These are phyloP conservation scores for Penicillium ochrochloron DNA, from an alignment of 495 filamentous ascomycete genomes.

Conservation along the genomic window DNA sequence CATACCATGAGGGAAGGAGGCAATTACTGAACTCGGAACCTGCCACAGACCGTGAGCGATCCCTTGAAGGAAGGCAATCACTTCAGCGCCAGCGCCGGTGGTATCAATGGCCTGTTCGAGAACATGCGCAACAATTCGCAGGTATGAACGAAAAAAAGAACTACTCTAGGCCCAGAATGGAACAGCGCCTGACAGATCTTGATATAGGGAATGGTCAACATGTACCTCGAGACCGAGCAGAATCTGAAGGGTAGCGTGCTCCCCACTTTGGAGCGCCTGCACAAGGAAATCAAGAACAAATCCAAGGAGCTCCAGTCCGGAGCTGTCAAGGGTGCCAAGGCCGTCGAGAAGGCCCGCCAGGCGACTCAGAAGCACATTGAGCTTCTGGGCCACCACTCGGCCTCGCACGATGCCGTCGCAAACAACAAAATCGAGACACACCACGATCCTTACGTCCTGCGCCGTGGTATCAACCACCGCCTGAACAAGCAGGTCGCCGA, in stretches of 20 bases:
- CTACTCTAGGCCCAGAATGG: background rate
- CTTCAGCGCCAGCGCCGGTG: constrained; percentile 85
- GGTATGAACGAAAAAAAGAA: constrained; percentile 40
- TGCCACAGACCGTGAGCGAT: constrained; percentile 74
- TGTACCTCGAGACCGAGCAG: constrained; percentile 87
- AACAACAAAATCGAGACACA: constrained; percentile 63
- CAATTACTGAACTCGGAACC: background rate
- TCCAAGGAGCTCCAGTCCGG: constrained; percentile 82
- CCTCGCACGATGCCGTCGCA: constrained; percentile 70
- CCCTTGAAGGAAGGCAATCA: constrained; percentile 87
- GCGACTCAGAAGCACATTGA: constrained; percentile 95
- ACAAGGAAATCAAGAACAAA: constrained; percentile 96
- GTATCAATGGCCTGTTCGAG: constrained; percentile 87
- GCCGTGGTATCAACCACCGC: constrained; percentile 78
- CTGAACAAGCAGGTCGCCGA: constrained; percentile 89
- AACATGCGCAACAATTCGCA: constrained; percentile 91
- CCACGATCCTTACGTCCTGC: constrained; percentile 88
- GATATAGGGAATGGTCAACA: constrained; percentile 73
- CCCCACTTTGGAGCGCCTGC: constrained; percentile 85
- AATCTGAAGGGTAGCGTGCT: constrained; percentile 80
- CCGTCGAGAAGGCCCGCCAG: constrained; percentile 85
- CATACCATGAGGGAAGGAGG: background rate
- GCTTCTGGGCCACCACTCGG: constrained; percentile 81
- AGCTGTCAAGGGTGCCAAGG: constrained; percentile 85
- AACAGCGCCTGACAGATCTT: background rate